phyloP scores from a whole-genome alignment of 495 filamentous ascomycete genomes.

The Umbilicaria muhlenbergii region DNA sequence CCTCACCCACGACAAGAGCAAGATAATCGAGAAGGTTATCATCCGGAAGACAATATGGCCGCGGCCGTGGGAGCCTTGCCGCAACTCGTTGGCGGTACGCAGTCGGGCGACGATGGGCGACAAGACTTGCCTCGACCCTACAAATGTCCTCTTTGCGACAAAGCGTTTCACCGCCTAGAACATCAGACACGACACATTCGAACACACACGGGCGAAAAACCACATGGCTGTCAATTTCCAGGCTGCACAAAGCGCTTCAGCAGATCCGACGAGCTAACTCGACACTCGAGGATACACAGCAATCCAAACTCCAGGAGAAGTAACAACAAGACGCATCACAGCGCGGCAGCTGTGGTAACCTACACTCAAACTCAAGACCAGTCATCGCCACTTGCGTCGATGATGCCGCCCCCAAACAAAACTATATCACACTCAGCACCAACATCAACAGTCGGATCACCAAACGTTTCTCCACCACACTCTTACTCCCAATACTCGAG shows the following conservation, averaged over 20 bases:
- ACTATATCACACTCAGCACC: constrained; percentile 76
- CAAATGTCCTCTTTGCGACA: constrained; percentile 96
- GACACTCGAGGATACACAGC: constrained; percentile 96
- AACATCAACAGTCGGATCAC: constrained; percentile 72
- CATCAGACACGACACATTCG: constrained; percentile 96
- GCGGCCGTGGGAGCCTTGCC: constrained; percentile 53
- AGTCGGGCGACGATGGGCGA: constrained; percentile 41
- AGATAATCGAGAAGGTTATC: constrained; percentile 3
- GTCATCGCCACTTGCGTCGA: constrained; percentile 41
- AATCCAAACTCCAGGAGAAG: constrained; percentile 93
- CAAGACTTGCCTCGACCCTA: constrained; percentile 89
- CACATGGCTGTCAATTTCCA: constrained; percentile 84
- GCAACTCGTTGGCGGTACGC: constrained; percentile 46
- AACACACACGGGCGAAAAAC: constrained; percentile 97
- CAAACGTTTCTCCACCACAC: constrained; percentile 90
- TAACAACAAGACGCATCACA: constrained; percentile 61
- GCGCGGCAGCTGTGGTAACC: constrained; percentile 35
- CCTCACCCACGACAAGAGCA: constrained; percentile 5
- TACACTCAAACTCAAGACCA: constrained; percentile 29
- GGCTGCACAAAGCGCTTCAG: constrained; percentile 97
- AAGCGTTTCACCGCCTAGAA: constrained; percentile 96
- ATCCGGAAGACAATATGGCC: constrained; percentile 44
- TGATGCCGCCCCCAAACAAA: constrained; percentile 59
- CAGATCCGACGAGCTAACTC: constrained; percentile 88
- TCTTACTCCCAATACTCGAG: constrained; percentile 65